Conservation (phyloP, 2,329 filamentous ascomycete species). For the Trichoderma harzianum region DNA sequence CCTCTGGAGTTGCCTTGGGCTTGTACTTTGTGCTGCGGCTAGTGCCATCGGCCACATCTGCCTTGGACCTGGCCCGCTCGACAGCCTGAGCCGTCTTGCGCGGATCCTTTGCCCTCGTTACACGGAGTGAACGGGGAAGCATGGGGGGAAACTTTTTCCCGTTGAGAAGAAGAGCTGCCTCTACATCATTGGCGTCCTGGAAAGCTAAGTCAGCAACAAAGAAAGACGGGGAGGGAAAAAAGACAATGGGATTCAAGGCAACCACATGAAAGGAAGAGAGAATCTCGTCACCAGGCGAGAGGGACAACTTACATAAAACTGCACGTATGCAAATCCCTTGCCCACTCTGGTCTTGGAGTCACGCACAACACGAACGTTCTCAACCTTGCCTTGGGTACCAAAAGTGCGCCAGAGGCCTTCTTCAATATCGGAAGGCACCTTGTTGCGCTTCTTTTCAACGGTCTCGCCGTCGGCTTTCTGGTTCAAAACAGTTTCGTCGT, state of each 20-base stretch:
- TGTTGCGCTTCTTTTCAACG: constrained; percentile 69
- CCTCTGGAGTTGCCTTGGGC: constrained; percentile 66
- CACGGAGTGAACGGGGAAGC: constrained; percentile 83
- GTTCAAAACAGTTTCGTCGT: constrained; percentile 74
- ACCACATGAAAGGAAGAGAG: not conserved
- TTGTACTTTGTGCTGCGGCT: constrained; percentile 54
- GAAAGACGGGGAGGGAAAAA: not conserved
- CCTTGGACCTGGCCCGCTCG: constrained; percentile 31
- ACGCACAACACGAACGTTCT: constrained; percentile 88
- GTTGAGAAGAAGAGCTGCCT: constrained; percentile 82
- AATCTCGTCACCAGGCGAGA: not conserved
- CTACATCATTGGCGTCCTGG: constrained; percentile 78
- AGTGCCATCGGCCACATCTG: constrained; percentile 37
- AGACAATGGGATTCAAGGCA: not conserved
- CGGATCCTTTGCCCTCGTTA: constrained; percentile 78
- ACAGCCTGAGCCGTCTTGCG: constrained; percentile 54
- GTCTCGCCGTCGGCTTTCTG: constrained; percentile 63
- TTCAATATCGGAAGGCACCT: constrained; percentile 78
- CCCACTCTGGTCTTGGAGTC: constrained; percentile 88
- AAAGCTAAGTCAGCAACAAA: not conserved
- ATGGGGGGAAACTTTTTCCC: constrained; percentile 92
- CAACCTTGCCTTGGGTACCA: constrained; percentile 70
- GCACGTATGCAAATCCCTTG: constrained; percentile 96
- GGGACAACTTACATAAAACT: constrained; percentile 65
- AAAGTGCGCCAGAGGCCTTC: constrained; percentile 90